These are phyloP conservation scores for Cairneyella variabilis DNA, from an alignment of 495 filamentous ascomycete genomes.

Conservation along the genomic window DNA sequence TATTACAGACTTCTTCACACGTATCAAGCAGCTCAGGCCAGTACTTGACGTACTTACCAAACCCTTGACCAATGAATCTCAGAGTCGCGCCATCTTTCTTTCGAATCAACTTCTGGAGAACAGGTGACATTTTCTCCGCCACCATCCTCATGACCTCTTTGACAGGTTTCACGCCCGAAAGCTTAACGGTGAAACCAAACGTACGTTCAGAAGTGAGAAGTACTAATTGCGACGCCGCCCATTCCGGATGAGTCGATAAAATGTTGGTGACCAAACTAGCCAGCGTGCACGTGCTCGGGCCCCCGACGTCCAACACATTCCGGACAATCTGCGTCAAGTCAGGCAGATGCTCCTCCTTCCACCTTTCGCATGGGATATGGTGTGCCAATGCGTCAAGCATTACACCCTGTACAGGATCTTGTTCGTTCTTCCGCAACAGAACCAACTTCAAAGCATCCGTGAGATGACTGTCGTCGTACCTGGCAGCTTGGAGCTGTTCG, in stretches of 20 bases:
- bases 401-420: background rate
- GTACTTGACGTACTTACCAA: background rate
- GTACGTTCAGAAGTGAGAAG: background rate
- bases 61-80: background rate
- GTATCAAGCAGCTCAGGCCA: conserved; percentile 4
- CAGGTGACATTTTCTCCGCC: background rate
- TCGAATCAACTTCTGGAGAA: background rate
- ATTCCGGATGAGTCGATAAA: background rate
- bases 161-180: conserved; percentile 1
- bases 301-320: background rate
- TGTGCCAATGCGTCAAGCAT: background rate
- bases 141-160: conserved; percentile 2
- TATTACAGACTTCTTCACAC: background rate
- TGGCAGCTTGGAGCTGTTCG: background rate
- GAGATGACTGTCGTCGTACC: background rate
- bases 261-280: background rate
- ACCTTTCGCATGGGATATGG: background rate
- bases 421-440: conserved; percentile 6
- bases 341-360: conserved; percentile 3
- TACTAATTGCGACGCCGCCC: background rate
- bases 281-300: background rate
- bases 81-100: background rate
- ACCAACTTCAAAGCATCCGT: conserved; percentile 1
- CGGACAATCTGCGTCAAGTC: conserved; percentile 3
- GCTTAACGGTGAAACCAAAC: background rate